Evolutionary conservation across 352 stramenopile genomes (phyloP), one percentile per base, ranked within the genome.

Genomic region (Nothophytophthora sp.): DNA sequence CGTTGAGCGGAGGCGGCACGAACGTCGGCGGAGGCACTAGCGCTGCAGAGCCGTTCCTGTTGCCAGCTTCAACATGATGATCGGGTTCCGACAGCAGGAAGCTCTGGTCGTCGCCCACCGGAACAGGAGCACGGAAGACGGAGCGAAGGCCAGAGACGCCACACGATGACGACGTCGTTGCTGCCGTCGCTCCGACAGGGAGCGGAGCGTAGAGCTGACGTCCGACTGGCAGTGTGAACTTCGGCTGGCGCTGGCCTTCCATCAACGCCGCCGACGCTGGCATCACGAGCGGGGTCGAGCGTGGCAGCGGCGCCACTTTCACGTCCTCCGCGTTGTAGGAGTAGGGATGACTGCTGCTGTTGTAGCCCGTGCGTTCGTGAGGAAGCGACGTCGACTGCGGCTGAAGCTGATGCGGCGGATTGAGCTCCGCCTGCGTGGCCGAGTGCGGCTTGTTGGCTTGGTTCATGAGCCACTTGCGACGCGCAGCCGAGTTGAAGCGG

Each of bases 401-500:
- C 23, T 60, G 34, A 24, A 55, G 51, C 12, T 53, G 49, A n/a
- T 59, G 48, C n/a, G n/a, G n/a, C n/a, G n/a, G n/a, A n/a, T n/a
- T n/a, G n/a, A n/a, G n/a, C n/a, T 29, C 69, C 6, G 55, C 20
- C 12, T 42, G 60, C 23, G 44, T 18, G 42, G 42, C 25, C 2
- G 52, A 34, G 1, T 58, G 25, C n/a, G 46, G 46, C 35, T 66
- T 66, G 32, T 53, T 70, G 10, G 48, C 59, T 28, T 92, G 76
- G 36, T 68, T 77, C 55, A 88, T 81, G 22, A 90, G 62, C 86
- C 86, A 95, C 51, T 92, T 95, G 4, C 82, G 74, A 11, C 82
- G 64, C 76, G 90, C 90, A 13, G 81, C 91, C 32, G 80, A 92
- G 53, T 95, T 92, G 50, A 85, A 98, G 0, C 92, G 81, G 60